Percentiles rank a stretch among this genome's conserved stretches.
Conservation (phyloP, 352 stramenopile species). For the Phytophthora sojae region DNA sequence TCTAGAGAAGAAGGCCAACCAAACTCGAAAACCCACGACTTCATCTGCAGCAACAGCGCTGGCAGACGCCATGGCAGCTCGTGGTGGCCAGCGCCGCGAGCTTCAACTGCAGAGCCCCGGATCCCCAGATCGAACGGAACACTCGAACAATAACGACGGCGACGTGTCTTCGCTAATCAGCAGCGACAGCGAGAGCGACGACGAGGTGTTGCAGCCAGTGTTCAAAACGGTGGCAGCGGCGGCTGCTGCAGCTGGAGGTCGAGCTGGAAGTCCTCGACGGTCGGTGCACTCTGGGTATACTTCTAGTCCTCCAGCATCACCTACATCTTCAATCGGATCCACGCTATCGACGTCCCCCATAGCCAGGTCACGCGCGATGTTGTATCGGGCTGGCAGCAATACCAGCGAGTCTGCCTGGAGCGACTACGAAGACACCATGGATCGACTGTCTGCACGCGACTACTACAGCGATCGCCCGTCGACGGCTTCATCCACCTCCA, state of each 20-base stretch:
- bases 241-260: conserved; percentile 15
- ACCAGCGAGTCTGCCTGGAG: conserved; percentile 43
- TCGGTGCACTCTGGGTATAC: conserved; percentile 41
- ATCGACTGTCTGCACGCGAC: conserved; percentile 28
- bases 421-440: conserved; percentile 39
- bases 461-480: conserved; percentile 42
- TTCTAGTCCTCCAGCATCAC: conserved; percentile 54
- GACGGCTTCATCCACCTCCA: conserved; percentile 38
- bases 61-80: conserved; percentile 29
- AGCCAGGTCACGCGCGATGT: conserved; percentile 22
- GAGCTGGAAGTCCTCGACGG: conserved; percentile 16
- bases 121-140: conserved; percentile 11
- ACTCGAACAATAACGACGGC: conserved; percentile 45
- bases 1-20: conserved; percentile 33
- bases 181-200: conserved; percentile 80
- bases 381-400: conserved; percentile 45
- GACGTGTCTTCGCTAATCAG: conserved; percentile 82
- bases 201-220: conserved; percentile 65
- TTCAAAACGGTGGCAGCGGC: conserved; percentile 53
- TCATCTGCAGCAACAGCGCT: conserved; percentile 29
- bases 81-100: conserved; percentile 22
- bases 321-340: conserved; percentile 52
- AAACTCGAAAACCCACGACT: conserved; percentile 32
- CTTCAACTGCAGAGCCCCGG: conserved; percentile 15
- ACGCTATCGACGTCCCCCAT: conserved; percentile 54